phyloP scores from a whole-genome alignment of 2,329 filamentous ascomycete species.

The Paramyrothecium roridum region DNA sequence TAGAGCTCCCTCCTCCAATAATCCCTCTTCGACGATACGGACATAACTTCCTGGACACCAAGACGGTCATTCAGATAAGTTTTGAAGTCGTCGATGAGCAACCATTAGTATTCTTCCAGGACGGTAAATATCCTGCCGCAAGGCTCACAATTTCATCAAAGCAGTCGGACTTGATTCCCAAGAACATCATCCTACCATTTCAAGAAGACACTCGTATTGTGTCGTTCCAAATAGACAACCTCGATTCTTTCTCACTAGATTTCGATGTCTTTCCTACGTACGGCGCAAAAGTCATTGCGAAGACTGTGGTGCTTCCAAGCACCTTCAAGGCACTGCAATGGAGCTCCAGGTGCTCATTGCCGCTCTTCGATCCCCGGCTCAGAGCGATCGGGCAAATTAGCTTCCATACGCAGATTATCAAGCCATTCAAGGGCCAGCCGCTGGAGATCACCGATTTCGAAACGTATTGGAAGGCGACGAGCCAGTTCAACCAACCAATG shows the following conservation, averaged over 20 bases:
- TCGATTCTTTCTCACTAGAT: constrained; percentile 90
- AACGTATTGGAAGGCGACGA: constrained; percentile 99
- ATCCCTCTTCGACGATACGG: constrained; percentile 93
- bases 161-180: constrained; percentile 89
- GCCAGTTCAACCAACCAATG: constrained; percentile 76
- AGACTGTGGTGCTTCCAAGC: constrained; percentile 85
- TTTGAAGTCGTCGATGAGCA: constrained; percentile 76
- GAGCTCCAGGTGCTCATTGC: constrained; percentile 78
- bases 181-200: constrained; percentile 92
- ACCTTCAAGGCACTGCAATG: constrained; percentile 75
- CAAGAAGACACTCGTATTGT: constrained; percentile 93
- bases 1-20: constrained; percentile 91
- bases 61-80: constrained; percentile 89
- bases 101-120: constrained; percentile 92
- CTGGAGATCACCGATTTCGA: constrained; percentile 97
- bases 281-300: constrained; percentile 94
- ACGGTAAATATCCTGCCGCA: constrained; percentile 92
- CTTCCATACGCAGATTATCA: constrained; percentile 94
- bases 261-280: constrained; percentile 98
- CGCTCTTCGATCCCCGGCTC: constrained; percentile 87
- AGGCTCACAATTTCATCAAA: constrained; percentile 96
- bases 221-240: constrained; percentile 92
- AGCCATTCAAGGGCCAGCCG: constrained; percentile 88
- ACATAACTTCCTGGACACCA: constrained; percentile 97
- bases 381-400: constrained; percentile 90